phyloP scores from a whole-genome alignment of 2,329 filamentous ascomycete species.

The Ascomycota sp. region DNA sequence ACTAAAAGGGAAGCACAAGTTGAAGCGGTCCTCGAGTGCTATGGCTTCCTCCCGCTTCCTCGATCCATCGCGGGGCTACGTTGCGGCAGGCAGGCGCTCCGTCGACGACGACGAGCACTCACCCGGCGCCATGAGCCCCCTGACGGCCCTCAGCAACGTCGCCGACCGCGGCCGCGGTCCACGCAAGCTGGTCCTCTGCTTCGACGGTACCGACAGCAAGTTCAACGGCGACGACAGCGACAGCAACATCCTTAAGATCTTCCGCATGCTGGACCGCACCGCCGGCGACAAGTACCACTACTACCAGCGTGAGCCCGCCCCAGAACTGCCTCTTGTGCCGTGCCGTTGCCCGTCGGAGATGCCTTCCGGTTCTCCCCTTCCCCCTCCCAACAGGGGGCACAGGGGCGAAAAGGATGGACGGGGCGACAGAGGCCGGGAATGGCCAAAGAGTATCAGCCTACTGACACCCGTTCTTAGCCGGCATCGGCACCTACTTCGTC shows the following conservation, averaged over 20 bases:
- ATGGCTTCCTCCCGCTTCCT: conserved; percentile 2
- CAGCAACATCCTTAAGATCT: conserved; percentile 50
- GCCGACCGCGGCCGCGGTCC: conserved; percentile 5
- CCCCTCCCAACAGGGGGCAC: too few species aligned
- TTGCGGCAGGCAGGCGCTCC: too few species aligned
- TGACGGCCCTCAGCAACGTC: conserved; percentile 3
- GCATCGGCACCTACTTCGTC: conserved; percentile 54
- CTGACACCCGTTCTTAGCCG: too few species aligned
- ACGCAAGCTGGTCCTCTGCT: conserved; percentile 36
- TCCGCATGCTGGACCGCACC: conserved; percentile 45
- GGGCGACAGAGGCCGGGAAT: too few species aligned
- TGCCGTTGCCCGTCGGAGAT: too few species aligned
- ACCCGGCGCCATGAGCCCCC: conserved; percentile 1
- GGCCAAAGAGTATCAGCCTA: too few species aligned
- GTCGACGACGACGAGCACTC: neutral
- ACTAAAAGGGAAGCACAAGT: too few species aligned
- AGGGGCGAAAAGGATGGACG: too few species aligned
- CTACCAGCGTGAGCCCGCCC: conserved; percentile 41
- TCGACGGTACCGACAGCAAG: conserved; percentile 44
- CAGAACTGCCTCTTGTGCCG: too few species aligned
- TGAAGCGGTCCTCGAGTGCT: neutral
- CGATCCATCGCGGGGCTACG: conserved; percentile 3
- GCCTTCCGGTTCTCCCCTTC: too few species aligned
- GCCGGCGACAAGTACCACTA: conserved; percentile 42
- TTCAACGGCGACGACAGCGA: conserved; percentile 42